A percentile compares a stretch with the other conserved stretches of the same genome.
Conservation (phyloP, 2,329 filamentous ascomycete genomes). For the Chaetomiaceae sp. region DNA sequence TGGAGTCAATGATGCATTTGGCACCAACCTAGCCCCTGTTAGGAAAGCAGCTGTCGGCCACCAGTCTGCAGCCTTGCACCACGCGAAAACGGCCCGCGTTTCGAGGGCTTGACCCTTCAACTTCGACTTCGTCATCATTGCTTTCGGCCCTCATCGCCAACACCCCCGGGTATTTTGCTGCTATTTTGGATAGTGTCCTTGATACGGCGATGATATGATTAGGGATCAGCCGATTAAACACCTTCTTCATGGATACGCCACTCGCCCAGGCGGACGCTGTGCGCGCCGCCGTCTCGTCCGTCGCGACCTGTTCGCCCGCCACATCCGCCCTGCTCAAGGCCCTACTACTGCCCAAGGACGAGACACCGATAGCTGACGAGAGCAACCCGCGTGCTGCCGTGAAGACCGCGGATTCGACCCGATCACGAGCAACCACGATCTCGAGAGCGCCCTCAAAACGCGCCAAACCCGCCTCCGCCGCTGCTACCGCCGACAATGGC, state of each 20-base stretch:
- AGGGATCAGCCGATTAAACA: slow-evolving; percentile 25
- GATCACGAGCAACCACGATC: slow-evolving; percentile 24
- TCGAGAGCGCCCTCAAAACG: slow-evolving; percentile 21
- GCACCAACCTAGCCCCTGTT: slow-evolving; percentile 4
- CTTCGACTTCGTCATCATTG: slow-evolving; percentile 8
- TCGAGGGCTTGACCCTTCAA: slow-evolving; percentile 1
- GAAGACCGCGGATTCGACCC: slow-evolving; percentile 25
- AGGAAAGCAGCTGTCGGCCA: neutral
- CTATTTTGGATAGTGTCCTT: slow-evolving; percentile 25
- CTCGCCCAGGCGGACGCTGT: slow-evolving; percentile 39
- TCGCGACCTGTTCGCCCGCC: slow-evolving; percentile 41
- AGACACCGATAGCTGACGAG: slow-evolving; percentile 9
- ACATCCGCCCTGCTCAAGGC: slow-evolving; percentile 41
- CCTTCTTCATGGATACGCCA: slow-evolving; percentile 34
- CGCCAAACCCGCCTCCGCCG: slow-evolving; percentile 29
- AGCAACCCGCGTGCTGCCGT: slow-evolving; percentile 2
- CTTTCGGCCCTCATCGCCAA: slow-evolving; percentile 2
- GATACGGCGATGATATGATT: slow-evolving; percentile 31
- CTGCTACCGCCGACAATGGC: slow-evolving; percentile 28
- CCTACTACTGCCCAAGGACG: slow-evolving; percentile 36
- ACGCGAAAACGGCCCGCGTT: slow-evolving; percentile 7
- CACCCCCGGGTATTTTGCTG: slow-evolving; percentile 6
- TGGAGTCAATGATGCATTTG: slow-evolving; percentile 13
- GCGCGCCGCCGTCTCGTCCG: slow-evolving; percentile 40
- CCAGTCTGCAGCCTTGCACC: slow-evolving; percentile 1